Evolutionary conservation across 169 alveolate genomes (phyloP), one percentile per base, ranked within the genome.

Genomic region (Eimeria maxima): DNA sequence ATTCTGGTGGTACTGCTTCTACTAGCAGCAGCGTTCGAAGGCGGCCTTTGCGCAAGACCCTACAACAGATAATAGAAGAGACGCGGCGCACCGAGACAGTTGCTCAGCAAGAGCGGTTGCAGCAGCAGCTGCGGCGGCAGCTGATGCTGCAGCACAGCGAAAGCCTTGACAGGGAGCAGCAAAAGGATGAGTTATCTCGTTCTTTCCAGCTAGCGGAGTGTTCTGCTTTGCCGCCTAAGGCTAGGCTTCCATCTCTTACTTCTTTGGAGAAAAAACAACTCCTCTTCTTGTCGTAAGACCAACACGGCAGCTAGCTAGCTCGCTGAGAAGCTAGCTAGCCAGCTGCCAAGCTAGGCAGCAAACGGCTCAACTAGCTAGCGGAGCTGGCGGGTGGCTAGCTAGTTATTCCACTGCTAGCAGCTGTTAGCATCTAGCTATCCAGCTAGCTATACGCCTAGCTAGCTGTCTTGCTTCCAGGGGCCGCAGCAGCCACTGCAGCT

Each of bases 71-170:
- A 27, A 38, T 73, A n/a, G 84, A 29, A 22, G 84, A 73, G 55
- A 73, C 84, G 84, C 33, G 42, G 22, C 84, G 84, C 50, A 73
- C 24, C 47, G 33, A 13, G 11, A 50, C 57, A 50, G 57, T 7
- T 7, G 57, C 57, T 50, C 57, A 50, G 57, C 57, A 50, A 11
- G 18, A 50, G 11, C 57, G 57, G 57, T 11, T 50, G 57, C 76
- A 65, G 76, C 76, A 65, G 76, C 76, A 27, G 76, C 76, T 65
- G 76, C 76, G 22, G 76, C 76, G 33, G 76, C 84, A 27, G 84
- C 45, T 73, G 84, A 45, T 73, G 55, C 84, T 73, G 84, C 84
- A 73, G 84, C 84, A 44, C 45, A 3, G 55, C 84, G 84, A 73
- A 24, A 73, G 84, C 53, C 29, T 27, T 8, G 84, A 73, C 22